Evolutionary conservation across 192 early-diverging fungal genomes (phyloP).

Genomic region (Oehlia diaphana): DNA sequence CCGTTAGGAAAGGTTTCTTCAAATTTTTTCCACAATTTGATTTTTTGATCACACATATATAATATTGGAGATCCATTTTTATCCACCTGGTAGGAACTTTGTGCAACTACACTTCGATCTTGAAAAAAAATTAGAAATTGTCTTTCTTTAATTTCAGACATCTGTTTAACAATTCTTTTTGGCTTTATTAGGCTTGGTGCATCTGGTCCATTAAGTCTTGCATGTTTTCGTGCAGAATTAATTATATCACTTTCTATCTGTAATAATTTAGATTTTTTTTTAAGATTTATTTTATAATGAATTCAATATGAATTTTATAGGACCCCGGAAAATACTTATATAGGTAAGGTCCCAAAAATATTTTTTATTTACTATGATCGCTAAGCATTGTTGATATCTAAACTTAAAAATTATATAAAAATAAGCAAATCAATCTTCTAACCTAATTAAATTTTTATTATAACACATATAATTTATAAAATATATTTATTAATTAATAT

Average conservation of each 20-base stretch:
- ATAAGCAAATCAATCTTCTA: no score
- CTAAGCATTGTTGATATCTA: no score
- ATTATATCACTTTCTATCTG: background rate
- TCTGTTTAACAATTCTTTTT: background rate
- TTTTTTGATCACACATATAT: conserved; percentile 4
- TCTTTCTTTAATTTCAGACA: conserved; percentile 10
- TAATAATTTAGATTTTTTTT: background rate
- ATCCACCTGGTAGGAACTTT: background rate
- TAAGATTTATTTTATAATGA: background rate
- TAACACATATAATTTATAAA: no score
- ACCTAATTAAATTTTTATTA: no score
- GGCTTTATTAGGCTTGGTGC: background rate
- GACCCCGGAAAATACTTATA: no score
- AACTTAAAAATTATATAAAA: no score
- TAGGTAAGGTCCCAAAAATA: no score
- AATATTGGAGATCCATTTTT: background rate
- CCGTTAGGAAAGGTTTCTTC: conserved; percentile 1
- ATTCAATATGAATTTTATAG: background rate
- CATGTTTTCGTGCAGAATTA: background rate
- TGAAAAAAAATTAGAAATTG: conserved; percentile 18
- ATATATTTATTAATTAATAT: no score
- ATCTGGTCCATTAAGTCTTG: background rate
- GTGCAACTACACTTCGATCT: background rate
- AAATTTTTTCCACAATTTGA: background rate
- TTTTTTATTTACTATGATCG: no score